A percentile compares a stretch with the other conserved stretches of the same genome.
Conservation (phyloP, 2,329 filamentous ascomycete species). For the Aspergillus candidus region DNA sequence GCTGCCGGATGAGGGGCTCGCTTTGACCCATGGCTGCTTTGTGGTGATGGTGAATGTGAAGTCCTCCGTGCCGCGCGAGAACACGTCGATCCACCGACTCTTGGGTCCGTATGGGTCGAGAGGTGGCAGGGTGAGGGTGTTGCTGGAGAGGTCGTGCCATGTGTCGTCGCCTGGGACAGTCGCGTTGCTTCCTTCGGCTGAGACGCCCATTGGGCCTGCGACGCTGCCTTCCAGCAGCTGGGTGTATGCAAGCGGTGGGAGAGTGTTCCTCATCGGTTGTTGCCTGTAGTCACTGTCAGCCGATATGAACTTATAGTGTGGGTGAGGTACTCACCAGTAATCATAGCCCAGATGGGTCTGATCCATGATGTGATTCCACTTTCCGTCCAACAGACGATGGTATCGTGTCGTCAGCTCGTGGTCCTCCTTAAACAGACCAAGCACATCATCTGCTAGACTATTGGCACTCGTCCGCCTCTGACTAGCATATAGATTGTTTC, state of each 20-base stretch:
- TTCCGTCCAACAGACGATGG: constrained; percentile 54
- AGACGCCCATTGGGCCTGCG: constrained; percentile 58
- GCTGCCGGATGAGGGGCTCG: constrained; percentile 47
- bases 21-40: constrained; percentile 46
- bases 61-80: constrained; percentile 50
- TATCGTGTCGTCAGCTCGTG: constrained; percentile 52
- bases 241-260: constrained; percentile 57
- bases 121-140: constrained; percentile 49
- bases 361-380: constrained; percentile 59
- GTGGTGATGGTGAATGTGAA: constrained; percentile 51
- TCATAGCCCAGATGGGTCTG: constrained; percentile 48
- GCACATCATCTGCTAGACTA: constrained; percentile 46
- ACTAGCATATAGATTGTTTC: constrained; percentile 50
- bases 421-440: constrained; percentile 53
- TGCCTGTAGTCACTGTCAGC: constrained; percentile 44
- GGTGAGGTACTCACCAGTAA: constrained; percentile 29
- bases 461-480: constrained; percentile 56
- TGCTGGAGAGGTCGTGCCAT: constrained; percentile 51
- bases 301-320: constrained; percentile 33
- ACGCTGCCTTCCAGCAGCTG: constrained; percentile 53
- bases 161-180: constrained; percentile 62
- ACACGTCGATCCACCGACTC: constrained; percentile 59
- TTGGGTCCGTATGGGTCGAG: constrained; percentile 54
- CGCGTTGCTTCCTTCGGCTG: constrained; percentile 60
- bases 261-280: constrained; percentile 64